A percentile compares a stretch with the other conserved stretches of the same genome.
Evolutionary conservation across 768 basidiomycete species (phyloP).

Genomic region (Lactifluus piperatus): DNA sequence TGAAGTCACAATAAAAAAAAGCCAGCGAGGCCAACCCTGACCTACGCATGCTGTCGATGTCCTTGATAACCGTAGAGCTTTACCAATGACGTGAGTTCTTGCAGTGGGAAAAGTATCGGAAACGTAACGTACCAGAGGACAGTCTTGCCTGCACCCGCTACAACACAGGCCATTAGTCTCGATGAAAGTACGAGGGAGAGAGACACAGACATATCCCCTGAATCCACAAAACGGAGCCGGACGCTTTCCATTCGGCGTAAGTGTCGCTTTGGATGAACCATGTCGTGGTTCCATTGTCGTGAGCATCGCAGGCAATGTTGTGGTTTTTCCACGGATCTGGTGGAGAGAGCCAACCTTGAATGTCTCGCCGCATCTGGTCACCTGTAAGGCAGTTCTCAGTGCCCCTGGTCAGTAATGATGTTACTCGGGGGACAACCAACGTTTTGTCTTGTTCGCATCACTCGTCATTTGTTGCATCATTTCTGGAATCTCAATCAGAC

Average conservation of each 20-base stretch:
- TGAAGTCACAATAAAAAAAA: background rate
- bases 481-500: background rate
- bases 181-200: background rate
- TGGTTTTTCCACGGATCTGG: background rate
- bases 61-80: background rate
- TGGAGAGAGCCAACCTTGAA: background rate
- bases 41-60: background rate
- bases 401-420: background rate
- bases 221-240: background rate
- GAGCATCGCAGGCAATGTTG: background rate
- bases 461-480: too few relatives aligned
- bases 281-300: background rate
- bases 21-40: background rate
- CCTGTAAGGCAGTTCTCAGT: background rate
- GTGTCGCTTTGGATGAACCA: background rate
- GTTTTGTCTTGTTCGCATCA: background rate
- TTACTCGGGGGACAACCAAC: background rate
- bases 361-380: background rate
- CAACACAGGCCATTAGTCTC: background rate
- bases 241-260: background rate
- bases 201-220: background rate
- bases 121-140: background rate
- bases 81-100: background rate
- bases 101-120: background rate
- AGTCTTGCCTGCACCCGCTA: background rate